Base-by-base conservation (phyloP, 306 rosid species). In the Lathyrus aphaca region DNA sequence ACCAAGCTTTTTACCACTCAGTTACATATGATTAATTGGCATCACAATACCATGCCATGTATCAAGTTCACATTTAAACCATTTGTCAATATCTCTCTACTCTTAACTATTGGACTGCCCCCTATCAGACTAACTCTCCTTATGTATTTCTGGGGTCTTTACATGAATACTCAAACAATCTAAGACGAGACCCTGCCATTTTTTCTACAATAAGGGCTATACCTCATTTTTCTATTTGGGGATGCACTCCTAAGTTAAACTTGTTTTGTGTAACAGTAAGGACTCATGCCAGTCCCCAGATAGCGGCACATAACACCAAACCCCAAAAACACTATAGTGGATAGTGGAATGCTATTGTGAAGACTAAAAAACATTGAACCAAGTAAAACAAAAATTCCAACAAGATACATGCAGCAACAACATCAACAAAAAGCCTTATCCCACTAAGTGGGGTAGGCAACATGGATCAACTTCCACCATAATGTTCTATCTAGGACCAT, bases 1-100 rank as follows among this genome's bases (percentile, higher is more conserved):
- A 64, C 51, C 53, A 19, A 64, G 68, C 12, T 42, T 40, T 63
- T 42, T 7, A n/a, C 25, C 68, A 10, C 68, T 12, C 12, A 6
- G 38, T 42, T 40, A 23, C 54, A 64, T 43, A 39, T 19, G 68
- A 63, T 63, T 63, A 63, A 39, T 14, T 12, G 13, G 44, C 69
- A 21, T 15, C 38, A 64, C 69, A 42, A 40, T 7, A 64, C 53
- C 51, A 25, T 64, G 37, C 5, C 38, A 6, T 11, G 68, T 62
- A 62, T 37, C 11, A 62, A 62, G 50, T 38, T 39, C 50, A 40
- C 18, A 62, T 40, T 39, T 39, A 39, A 50, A 62, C 19, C 16
- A 63, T 63, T 17, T 63, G 8, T 12, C 53, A 38, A 6, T 40
- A 42, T 42, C 14, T 21, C 14, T 21, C 38, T 13, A 56, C 62